phyloP scores from a whole-genome alignment of 139 green algal genomes.

The Chlamydomonas sp. region DNA sequence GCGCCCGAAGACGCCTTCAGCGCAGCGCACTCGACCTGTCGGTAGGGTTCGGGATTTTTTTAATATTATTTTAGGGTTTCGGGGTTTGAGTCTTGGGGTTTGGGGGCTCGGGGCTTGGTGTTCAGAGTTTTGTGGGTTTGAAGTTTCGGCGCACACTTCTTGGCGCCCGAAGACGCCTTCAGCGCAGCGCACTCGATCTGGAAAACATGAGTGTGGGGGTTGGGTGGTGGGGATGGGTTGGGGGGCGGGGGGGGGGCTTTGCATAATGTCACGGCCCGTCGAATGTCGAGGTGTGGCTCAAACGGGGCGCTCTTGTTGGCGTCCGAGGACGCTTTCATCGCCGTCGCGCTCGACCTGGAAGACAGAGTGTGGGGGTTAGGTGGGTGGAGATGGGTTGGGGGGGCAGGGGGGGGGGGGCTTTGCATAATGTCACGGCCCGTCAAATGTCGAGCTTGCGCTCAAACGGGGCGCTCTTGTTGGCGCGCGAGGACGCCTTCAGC shows the following conservation, averaged over 20 bases:
- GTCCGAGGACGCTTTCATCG: slow-evolving; percentile 71
- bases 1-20: slow-evolving; percentile 66
- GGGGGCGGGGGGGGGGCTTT: too few relatives aligned
- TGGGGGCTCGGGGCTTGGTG: too few relatives aligned
- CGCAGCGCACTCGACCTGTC: slow-evolving; percentile 72
- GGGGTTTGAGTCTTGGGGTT: too few relatives aligned
- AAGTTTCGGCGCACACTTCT: slow-evolving; percentile 58
- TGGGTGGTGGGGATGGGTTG: too few relatives aligned
- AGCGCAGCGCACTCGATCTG: slow-evolving; percentile 79
- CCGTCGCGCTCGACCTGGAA: too few relatives aligned
- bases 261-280: too few relatives aligned
- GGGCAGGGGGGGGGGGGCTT: too few relatives aligned
- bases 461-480: slow-evolving; percentile 65
- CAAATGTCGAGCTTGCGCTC: slow-evolving; percentile 60
- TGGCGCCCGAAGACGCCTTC: slow-evolving; percentile 64
- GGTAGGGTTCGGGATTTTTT: background rate
- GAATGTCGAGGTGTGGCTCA: slow-evolving; percentile 56
- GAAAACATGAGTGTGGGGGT: background rate
- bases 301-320: slow-evolving; percentile 65
- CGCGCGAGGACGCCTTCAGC: slow-evolving; percentile 65
- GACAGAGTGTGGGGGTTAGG: too few relatives aligned
- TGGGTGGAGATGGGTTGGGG: too few relatives aligned
- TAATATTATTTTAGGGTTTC: slow-evolving; percentile 1
- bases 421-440: too few relatives aligned
- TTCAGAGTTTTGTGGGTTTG: slow-evolving; percentile 72